Base-by-base conservation (phyloP, 257 asterid genomes). In the Handroanthus guayacan region DNA sequence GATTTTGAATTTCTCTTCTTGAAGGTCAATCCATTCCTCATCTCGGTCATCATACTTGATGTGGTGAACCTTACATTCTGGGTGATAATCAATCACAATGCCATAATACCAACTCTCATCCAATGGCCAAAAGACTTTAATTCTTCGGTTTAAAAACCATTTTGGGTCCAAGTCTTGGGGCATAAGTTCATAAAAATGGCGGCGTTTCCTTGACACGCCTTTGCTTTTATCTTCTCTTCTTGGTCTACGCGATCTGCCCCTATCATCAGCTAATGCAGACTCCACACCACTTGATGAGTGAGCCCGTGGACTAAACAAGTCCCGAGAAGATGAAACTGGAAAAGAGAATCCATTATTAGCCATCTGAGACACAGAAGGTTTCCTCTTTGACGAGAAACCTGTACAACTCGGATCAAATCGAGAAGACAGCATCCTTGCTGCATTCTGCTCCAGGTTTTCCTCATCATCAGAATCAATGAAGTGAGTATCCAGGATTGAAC, bases 401-500 rank as follows among this genome's bases (percentile, higher is more conserved):
- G 96, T 92, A 86, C 93, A 88, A 5, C 86, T 86, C 41, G 97
- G 97, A 83, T 92, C 97, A 79, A 92, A 92, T 80, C 95, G 79
- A 81, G 96, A 90, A 14, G 97, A 92, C 9, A 92, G 90, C 97
- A 92, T 92, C 87, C 96, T 82, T 36, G 96, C 96, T 14, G 97
- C 97, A 78, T 92, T 92, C 65, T 83, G 84, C 81, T 92, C 95
- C 61, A 92, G 97, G 78, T 91, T 91, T 83, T 88, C 97, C 85
- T 91, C 96, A 76, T 91, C 93, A 58, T 90, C 95, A 39, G 83
- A 62, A 83, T 80, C 87, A 79, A 71, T 75, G 31, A 63, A 60
- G 45, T 37, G 61, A 73, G 72, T 61, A 80, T 80, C 70, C 31
- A 80, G 69, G 75, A 51, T 78, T 44, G 85, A 62, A 69, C 79